phyloP scores from a whole-genome alignment of 345 rosid species.

The Noccaea bulbosa region DNA sequence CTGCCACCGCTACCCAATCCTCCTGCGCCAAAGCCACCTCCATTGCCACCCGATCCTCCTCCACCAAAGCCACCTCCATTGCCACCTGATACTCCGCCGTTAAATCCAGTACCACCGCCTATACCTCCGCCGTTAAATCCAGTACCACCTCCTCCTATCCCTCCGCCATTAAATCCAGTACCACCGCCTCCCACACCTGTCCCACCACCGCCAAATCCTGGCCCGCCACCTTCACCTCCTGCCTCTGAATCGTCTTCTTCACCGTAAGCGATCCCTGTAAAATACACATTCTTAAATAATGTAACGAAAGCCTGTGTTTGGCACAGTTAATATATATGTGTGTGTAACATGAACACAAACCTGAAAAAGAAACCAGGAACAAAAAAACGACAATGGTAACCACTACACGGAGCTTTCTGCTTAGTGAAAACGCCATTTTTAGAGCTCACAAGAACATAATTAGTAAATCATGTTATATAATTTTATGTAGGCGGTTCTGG shows the following conservation, averaged over 20 bases:
- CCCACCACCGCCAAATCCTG: slow-evolving; percentile 32
- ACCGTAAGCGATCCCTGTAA: slow-evolving; percentile 46
- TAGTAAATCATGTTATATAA: slow-evolving; percentile 23
- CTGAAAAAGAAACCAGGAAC: slow-evolving; percentile 46
- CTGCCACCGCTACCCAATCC: slow-evolving; percentile 1
- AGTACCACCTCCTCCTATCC: slow-evolving; percentile 4
- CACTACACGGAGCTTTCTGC: slow-evolving; percentile 39
- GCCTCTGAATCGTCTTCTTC: slow-evolving; percentile 44
- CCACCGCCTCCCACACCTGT: slow-evolving; percentile 29
- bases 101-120: slow-evolving; percentile 4
- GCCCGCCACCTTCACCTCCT: slow-evolving; percentile 29
- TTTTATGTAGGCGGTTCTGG: slow-evolving; percentile 14
- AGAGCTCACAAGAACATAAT: slow-evolving; percentile 5
- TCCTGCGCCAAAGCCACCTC: slow-evolving; percentile 22
- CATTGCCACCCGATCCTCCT: background rate
- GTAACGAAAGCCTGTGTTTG: slow-evolving; percentile 21
- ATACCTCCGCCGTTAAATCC: slow-evolving; percentile 15
- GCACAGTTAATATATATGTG: slow-evolving; percentile 15
- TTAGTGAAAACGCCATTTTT: slow-evolving; percentile 52
- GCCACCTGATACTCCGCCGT: slow-evolving; percentile 1
- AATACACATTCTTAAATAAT: background rate
- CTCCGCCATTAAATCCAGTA: slow-evolving; percentile 15
- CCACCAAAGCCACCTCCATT: background rate
- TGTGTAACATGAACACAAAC: slow-evolving; percentile 32
- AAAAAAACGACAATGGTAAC: slow-evolving; percentile 38